Base-by-base conservation (phyloP, 108 stramenopile genomes). In the Nannochloropsis gaditana region DNA sequence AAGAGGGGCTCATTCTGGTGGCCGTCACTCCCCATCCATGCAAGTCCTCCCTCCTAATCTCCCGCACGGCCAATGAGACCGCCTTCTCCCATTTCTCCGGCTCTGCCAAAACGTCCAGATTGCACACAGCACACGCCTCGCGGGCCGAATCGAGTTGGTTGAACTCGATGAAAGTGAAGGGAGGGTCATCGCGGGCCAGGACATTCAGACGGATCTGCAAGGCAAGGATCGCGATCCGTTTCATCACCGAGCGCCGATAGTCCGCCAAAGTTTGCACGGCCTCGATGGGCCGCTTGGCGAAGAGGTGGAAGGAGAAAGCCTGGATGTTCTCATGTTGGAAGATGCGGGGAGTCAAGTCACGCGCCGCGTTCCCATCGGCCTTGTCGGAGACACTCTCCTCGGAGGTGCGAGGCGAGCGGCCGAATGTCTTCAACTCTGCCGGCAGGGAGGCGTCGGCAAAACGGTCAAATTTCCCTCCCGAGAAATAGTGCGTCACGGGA, bases 101-200 rank as follows among this genome's bases (percentile, higher is more conserved):
- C 84, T 98, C 98, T 31, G 95, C 92, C 41, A 95, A 97, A 93
- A 98, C 92, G 89, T 98, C 98, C 50, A 98, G 85, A 92, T 94
- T 95, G 89, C 96, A 97, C 15, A 97, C 96, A 10, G 96, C 96
- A 83, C 98, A 97, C 42, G 96, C 98, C 92, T 97, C 95, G 11
- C 98, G 93, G 43, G 98, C 95, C 21, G 94, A 95, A 90, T 97
- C 96, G 8, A 98, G 92, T 91, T 97, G 96, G 88, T 98, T 97
- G 91, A 98, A 97, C 91, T 97, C 97, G 11, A 96, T 95, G 92
- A 96, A 97, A 21, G 96, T 96, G 86, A 96, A 98, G 9, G 96
- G 95, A 3, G 96, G 97, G 87, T 96, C 95, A 43, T 94, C 94
- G 21, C 91, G 44, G 1, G 90, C 85, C 81, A 85, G 59, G 73